Percentiles rank a stretch among this genome's conserved stretches.
These are phyloP conservation scores for Mycena albidolilacea DNA, from an alignment of 768 basidiomycete genomes.

Conservation along the genomic window DNA sequence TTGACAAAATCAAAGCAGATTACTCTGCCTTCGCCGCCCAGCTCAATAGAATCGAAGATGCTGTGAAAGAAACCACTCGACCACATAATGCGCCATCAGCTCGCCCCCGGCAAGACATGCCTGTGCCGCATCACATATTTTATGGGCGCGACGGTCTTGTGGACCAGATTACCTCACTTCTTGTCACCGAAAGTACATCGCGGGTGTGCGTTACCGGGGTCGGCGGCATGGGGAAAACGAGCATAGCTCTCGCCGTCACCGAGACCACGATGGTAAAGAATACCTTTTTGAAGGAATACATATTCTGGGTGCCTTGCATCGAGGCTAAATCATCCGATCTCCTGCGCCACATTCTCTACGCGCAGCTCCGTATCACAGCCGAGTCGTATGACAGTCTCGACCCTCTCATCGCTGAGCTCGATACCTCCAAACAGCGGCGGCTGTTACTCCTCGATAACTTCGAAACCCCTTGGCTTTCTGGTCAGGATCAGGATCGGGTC, in stretches of 20 bases:
- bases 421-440: conserved; percentile 41
- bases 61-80: not conserved
- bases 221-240: conserved; percentile 59
- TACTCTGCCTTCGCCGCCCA: not conserved
- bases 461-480: conserved; percentile 54
- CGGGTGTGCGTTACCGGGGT: conserved; percentile 28
- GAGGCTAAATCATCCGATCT: conserved; percentile 45
- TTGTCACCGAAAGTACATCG: conserved; percentile 9
- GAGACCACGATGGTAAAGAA: conserved; percentile 42
- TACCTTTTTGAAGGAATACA: conserved; percentile 42
- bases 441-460: conserved; percentile 58
- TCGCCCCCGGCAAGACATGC: not conserved
- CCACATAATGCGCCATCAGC: not conserved
- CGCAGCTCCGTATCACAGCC: conserved; percentile 42
- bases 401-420: conserved; percentile 44
- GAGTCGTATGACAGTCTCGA: conserved; percentile 40
- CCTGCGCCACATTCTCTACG: conserved; percentile 45
- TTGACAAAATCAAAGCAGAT: not conserved
- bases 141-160: not conserved
- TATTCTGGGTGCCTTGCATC: conserved; percentile 54
- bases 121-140: not conserved
- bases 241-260: conserved; percentile 52
- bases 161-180: conserved; percentile 19
- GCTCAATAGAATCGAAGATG: too few relatives aligned
- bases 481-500: conserved; percentile 41